Percentiles rank a stretch among this genome's conserved stretches.
Evolutionary conservation across 345 rosid genomes (phyloP).

Genomic region (Salix koriyanagi): DNA sequence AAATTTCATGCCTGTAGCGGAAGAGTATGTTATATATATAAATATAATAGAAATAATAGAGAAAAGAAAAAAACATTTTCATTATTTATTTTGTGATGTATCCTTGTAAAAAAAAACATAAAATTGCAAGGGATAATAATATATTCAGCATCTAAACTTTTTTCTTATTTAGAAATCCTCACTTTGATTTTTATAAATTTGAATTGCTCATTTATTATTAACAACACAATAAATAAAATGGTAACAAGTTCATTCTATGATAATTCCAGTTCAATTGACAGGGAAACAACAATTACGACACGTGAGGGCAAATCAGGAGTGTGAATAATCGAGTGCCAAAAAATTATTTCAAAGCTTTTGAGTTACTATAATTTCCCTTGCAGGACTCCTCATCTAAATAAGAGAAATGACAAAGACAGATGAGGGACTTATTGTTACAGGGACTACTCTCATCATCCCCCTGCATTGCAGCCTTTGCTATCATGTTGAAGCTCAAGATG

Average conservation of each 20-base stretch:
- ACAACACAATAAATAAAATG: not conserved
- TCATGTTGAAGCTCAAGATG: conserved; percentile 32
- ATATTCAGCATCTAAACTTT: too few species aligned
- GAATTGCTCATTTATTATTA: too few species aligned
- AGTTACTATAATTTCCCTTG: conserved; percentile 1
- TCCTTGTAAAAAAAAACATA: too few species aligned
- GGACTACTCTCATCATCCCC: conserved; percentile 11
- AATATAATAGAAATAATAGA: too few species aligned
- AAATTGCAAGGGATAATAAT: too few species aligned
- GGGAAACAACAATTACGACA: not conserved
- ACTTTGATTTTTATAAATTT: too few species aligned
- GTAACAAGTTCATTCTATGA: not conserved
- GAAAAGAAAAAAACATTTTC: too few species aligned
- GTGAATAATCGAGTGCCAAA: not conserved
- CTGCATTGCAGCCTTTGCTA: not conserved
- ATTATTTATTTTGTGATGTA: too few species aligned
- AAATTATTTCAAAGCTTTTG: not conserved
- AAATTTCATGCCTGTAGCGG: too few species aligned
- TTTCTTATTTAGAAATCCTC: too few species aligned
- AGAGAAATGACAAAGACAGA: not conserved
- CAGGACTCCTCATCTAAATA: not conserved
- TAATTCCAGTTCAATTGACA: not conserved
- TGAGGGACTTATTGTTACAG: conserved; percentile 19
- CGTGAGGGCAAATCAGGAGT: not conserved
- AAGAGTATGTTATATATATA: too few species aligned